Evolutionary conservation across 768 basidiomycete genomes (phyloP).

Genomic region (Psilocybe tampanensis): DNA sequence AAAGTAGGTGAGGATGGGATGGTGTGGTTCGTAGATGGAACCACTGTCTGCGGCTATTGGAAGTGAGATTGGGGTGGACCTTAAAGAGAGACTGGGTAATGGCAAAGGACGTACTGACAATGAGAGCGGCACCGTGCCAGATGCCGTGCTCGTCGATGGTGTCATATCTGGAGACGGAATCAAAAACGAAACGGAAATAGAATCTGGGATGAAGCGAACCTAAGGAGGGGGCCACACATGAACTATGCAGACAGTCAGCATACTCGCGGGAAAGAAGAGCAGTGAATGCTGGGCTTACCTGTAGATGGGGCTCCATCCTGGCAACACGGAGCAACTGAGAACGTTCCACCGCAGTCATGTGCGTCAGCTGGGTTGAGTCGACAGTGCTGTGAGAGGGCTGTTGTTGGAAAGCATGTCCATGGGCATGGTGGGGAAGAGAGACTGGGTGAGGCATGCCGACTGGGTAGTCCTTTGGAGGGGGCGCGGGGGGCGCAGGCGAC

Average conservation of each 20-base stretch:
- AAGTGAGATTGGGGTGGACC: background rate
- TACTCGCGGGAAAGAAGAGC: background rate
- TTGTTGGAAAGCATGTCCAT: constrained; percentile 15
- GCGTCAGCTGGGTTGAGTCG: constrained; percentile 43
- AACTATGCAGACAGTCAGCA: constrained; percentile 42
- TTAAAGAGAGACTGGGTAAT: background rate
- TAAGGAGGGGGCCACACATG: constrained; percentile 89
- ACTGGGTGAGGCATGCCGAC: constrained; percentile 14
- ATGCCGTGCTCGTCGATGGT: constrained; percentile 76
- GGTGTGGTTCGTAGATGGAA: constrained; percentile 73
- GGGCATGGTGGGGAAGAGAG: constrained; percentile 3
- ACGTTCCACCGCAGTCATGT: constrained; percentile 64
- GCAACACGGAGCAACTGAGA: constrained; percentile 58
- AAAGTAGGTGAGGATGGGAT: constrained; percentile 66
- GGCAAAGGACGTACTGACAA: constrained; percentile 70
- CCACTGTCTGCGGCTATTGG: constrained; percentile 72
- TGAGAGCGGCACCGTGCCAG: constrained; percentile 87
- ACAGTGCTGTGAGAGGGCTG: constrained; percentile 31
- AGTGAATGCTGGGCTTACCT: constrained; percentile 35
- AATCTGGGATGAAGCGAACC: constrained; percentile 29
- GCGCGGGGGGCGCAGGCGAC: constrained; percentile 46
- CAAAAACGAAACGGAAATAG: background rate
- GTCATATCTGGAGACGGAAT: constrained; percentile 61
- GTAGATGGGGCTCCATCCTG: constrained; percentile 80
- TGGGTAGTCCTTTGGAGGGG: constrained; percentile 50